phyloP scores from a whole-genome alignment of 2,329 filamentous ascomycete genomes.

The Cryphonectria japonica region DNA sequence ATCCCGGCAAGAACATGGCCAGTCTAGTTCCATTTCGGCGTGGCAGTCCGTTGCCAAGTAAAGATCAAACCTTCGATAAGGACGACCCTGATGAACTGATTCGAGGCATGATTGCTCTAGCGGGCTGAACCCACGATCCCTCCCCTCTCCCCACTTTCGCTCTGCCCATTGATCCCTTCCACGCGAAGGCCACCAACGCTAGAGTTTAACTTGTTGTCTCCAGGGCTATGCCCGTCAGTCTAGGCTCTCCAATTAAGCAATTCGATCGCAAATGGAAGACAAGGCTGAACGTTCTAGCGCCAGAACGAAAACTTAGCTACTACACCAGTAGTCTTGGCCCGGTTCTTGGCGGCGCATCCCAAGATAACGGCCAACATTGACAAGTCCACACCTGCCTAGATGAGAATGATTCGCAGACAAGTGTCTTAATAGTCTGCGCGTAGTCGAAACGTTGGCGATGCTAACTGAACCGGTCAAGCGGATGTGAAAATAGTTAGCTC shows the following conservation, averaged over 20 bases:
- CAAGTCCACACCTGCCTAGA: neutral
- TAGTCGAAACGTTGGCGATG: neutral
- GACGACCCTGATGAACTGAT: neutral
- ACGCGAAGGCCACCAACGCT: neutral
- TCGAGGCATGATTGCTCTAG: neutral
- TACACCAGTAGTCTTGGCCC: neutral
- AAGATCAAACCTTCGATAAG: neutral
- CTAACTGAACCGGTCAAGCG: neutral
- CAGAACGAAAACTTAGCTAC: neutral
- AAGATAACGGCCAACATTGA: neutral
- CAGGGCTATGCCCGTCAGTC: neutral
- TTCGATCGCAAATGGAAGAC: neutral
- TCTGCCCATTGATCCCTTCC: neutral
- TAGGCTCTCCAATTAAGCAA: neutral
- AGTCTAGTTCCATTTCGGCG: neutral
- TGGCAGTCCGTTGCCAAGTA: neutral
- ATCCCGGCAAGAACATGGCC: neutral
- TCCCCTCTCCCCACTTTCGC: neutral
- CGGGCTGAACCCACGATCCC: neutral
- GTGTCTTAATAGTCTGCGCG: slow-evolving; percentile 3
- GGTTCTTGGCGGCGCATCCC: neutral
- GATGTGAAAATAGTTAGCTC: neutral
- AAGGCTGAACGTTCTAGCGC: slow-evolving; percentile 6
- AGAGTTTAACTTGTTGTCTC: neutral
- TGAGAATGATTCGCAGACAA: neutral